Evolutionary conservation across 2,329 filamentous ascomycete species (phyloP).

Genomic region (Aspergillus ochraceoroseus): DNA sequence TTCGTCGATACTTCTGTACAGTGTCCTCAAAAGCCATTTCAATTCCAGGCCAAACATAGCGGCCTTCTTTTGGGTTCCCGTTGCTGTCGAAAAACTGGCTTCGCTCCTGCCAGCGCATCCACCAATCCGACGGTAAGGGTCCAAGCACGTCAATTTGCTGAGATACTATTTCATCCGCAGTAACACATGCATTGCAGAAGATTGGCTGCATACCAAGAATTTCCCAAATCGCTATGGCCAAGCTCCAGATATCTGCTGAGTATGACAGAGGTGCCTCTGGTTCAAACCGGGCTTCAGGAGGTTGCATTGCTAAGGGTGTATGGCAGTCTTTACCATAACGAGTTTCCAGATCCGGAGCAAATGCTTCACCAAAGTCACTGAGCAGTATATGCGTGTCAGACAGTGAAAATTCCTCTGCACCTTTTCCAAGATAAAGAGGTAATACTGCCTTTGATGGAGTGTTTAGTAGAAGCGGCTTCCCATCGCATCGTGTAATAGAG

Average conservation of each 20-base stretch:
- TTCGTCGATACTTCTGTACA: slow-evolving; percentile 17
- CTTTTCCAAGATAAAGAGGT: slow-evolving; percentile 27
- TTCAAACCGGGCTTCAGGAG: slow-evolving; percentile 17
- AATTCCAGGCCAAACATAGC: slow-evolving; percentile 18
- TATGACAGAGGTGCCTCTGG: slow-evolving; percentile 27
- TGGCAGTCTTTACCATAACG: slow-evolving; percentile 22
- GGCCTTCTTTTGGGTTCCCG: slow-evolving; percentile 13
- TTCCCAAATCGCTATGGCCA: slow-evolving; percentile 36
- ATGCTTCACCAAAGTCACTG: slow-evolving; percentile 27
- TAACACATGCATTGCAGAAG: slow-evolving; percentile 13
- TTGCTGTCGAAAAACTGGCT: slow-evolving; percentile 16
- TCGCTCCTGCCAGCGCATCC: slow-evolving; percentile 17
- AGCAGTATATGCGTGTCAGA: slow-evolving; percentile 30
- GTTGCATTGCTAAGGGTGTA: slow-evolving; percentile 16
- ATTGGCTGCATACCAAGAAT: slow-evolving; percentile 18
- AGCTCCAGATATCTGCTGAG: slow-evolving; percentile 38
- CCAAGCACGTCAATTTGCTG: slow-evolving; percentile 19
- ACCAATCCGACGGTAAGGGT: slow-evolving; percentile 21
- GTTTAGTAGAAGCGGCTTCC: slow-evolving; percentile 23
- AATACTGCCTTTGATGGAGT: slow-evolving; percentile 27
- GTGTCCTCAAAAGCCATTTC: slow-evolving; percentile 19
- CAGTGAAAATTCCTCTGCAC: slow-evolving; percentile 25
- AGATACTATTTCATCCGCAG: slow-evolving; percentile 14
- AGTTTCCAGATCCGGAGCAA: slow-evolving; percentile 16
- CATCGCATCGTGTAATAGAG: slow-evolving; percentile 23